These are phyloP conservation scores for Apostasia shenzhenica DNA, from an alignment of 106 monocot genomes.

Conservation along the genomic window DNA sequence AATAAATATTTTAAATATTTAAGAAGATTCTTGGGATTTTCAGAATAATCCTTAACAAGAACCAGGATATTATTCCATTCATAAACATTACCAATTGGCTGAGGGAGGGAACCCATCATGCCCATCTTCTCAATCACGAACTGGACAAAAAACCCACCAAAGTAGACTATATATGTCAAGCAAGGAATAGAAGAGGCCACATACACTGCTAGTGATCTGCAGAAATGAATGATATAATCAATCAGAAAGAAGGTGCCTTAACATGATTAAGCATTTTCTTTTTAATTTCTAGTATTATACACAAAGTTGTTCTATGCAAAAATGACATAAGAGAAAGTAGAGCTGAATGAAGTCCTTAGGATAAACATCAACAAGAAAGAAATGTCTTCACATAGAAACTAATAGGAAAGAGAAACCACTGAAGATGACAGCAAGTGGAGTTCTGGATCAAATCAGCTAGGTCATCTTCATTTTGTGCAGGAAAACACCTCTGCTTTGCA, in stretches of 20 bases:
- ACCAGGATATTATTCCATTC: too few species aligned
- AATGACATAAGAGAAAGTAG: background rate
- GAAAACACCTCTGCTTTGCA: too few species aligned
- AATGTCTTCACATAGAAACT: background rate
- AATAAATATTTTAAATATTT: too few species aligned
- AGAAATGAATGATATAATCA: conserved; percentile 5
- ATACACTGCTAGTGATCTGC: conserved; percentile 69
- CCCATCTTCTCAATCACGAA: conserved; percentile 98
- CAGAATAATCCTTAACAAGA: too few species aligned
- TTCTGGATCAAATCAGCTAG: too few species aligned
- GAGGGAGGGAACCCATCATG: conserved; percentile 96
- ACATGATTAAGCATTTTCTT: background rate
- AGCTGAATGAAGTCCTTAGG: background rate
- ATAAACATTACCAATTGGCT: conserved; percentile 70
- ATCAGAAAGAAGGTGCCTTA: background rate
- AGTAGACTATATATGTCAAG: conserved; percentile 63
- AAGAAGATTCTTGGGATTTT: too few species aligned
- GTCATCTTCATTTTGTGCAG: too few species aligned
- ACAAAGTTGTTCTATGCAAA: background rate
- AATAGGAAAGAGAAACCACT: background rate
- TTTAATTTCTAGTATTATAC: background rate
- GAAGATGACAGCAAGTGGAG: background rate
- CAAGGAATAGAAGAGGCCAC: conserved; percentile 64
- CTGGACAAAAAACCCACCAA: conserved; percentile 78
- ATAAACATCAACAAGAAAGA: background rate